Evolutionary conservation across 2,329 filamentous ascomycete genomes (phyloP), one percentile per base, ranked within the genome.

Genomic region (Aspergillus sp.): DNA sequence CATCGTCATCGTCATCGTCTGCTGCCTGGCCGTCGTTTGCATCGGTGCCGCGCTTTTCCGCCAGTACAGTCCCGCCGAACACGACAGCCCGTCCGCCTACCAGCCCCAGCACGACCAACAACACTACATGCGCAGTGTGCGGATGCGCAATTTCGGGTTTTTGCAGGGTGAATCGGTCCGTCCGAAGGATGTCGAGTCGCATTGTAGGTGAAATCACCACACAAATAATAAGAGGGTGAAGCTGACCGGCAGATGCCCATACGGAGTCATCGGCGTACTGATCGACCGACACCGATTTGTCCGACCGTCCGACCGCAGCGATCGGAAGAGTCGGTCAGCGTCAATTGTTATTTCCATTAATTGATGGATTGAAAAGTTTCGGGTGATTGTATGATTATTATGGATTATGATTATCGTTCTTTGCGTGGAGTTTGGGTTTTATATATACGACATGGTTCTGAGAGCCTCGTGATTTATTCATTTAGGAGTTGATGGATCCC

Each of bases 1-100:
- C 42, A 61, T 61, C 37, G 58, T 60, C 41, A 61, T 61, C 42
- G 62, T 65, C 36, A 58, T 65, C 13, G 57, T 62, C 36, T 54
- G 45, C 42, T 65, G 61, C 34, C 53, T 65, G 7, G 56, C 52
- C 32, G 29, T 50, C 11, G 59, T 60, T 2, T 56, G 59, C 1
- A 38, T 65, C 9, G 56, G 55, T 11, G 62, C 62, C 28, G 58
- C 62, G 2, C 43, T 65, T 35, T 56, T 56, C 42, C 56, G 54
- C 13, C 56, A 60, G 37, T 53, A 54, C 39, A 48, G 45, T 6
- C 61, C 61, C 7, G 40, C 50, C 19, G 51, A 56, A 4, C 7
- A 33, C 6, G 36, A n/a, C 10, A 43, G 45, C 6, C 41, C 50
- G 26, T 37, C 33, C 12, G 52, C 44, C 5, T 57, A 44, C 40